Evolutionary conservation across 768 basidiomycete species (phyloP).

Genomic region (Mycena polygramma): DNA sequence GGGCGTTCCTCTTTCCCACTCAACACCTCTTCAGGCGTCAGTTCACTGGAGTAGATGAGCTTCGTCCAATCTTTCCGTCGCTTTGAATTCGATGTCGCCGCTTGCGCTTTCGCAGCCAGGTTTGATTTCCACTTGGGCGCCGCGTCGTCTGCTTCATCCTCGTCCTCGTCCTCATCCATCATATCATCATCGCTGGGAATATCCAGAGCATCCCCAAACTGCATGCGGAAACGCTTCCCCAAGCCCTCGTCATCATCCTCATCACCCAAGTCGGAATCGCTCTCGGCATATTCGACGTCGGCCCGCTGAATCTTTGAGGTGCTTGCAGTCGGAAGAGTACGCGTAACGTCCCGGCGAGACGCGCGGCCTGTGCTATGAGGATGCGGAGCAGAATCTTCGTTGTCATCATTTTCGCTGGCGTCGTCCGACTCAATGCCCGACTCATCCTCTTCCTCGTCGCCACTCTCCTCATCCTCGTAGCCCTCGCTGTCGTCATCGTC

Average conservation of each 20-base stretch:
- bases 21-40: conserved; percentile 79
- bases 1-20: conserved; percentile 49
- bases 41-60: conserved; percentile 80
- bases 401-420: conserved; percentile 47
- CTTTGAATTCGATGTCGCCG: conserved; percentile 57
- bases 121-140: conserved; percentile 83
- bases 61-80: conserved; percentile 83
- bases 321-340: conserved; percentile 53
- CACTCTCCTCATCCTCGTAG: conserved; percentile 49
- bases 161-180: conserved; percentile 55
- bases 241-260: conserved; percentile 53
- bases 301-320: conserved; percentile 49
- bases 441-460: conserved; percentile 48
- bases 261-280: conserved; percentile 79
- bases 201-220: conserved; percentile 63
- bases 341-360: conserved; percentile 58
- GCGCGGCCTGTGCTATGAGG: conserved; percentile 65
- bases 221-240: conserved; percentile 54
- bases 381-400: conserved; percentile 45
- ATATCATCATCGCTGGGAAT: conserved; percentile 65
- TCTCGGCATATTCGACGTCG: conserved; percentile 78
- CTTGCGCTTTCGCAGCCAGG: conserved; percentile 64
- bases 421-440: conserved; percentile 44
- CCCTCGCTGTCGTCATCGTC: conserved; percentile 50
- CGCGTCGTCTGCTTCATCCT: conserved; percentile 54